phyloP scores from a whole-genome alignment of 1,284 basidiomycete genomes.

The Fistulina hepatica region DNA sequence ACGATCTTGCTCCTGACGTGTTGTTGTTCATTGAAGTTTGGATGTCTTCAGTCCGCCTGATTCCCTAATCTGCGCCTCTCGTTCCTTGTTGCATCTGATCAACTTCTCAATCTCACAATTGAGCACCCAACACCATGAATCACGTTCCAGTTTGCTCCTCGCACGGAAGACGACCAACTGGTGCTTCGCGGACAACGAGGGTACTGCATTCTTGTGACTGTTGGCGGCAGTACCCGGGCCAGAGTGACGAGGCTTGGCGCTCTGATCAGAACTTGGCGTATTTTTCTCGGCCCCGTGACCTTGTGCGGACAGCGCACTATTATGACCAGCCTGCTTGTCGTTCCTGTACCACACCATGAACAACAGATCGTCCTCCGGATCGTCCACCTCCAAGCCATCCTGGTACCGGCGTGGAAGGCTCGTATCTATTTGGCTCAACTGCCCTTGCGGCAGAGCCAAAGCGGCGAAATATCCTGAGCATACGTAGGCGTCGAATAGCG shows the following conservation, averaged over 20 bases:
- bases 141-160: constrained; percentile 70
- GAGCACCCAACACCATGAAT: constrained; percentile 82
- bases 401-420: constrained; percentile 57
- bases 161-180: constrained; percentile 61
- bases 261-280: no score
- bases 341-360: constrained; percentile 60
- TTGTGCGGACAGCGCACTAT: constrained; percentile 34
- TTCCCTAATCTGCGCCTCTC: constrained; percentile 49
- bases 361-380: constrained; percentile 63
- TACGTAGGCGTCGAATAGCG: constrained; percentile 65
- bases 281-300: constrained; percentile 5
- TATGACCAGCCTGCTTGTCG: constrained; percentile 18
- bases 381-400: constrained; percentile 70
- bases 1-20: no score
- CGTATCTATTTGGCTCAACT: constrained; percentile 44
- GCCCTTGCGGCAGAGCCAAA: constrained; percentile 45
- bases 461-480: constrained; percentile 69
- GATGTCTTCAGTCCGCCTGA: constrained; percentile 39
- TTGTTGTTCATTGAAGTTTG: no score
- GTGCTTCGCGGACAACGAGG: constrained; percentile 48
- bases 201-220: constrained; percentile 25
- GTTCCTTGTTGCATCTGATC: constrained; percentile 40
- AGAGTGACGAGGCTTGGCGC: not conserved
- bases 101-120: constrained; percentile 76
- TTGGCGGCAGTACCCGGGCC: constrained; percentile 13